Evolutionary conservation across 2,329 filamentous ascomycete genomes (phyloP).

Genomic region (Cercospora brassicicola): DNA sequence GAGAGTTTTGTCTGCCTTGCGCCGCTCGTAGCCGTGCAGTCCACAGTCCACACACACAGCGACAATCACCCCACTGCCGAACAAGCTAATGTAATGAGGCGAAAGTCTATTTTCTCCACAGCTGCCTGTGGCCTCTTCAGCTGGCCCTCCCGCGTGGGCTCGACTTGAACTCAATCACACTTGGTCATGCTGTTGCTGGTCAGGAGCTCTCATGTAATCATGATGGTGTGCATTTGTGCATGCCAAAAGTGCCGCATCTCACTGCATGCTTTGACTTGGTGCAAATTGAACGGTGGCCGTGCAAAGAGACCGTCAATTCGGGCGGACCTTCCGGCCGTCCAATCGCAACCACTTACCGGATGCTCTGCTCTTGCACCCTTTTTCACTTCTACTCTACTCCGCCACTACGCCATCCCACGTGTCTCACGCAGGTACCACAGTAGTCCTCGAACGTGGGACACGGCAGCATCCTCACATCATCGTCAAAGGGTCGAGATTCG

Average conservation of each 20-base stretch:
- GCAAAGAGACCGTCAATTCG: neutral
- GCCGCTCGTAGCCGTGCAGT: neutral
- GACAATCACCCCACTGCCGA: conserved; percentile 3
- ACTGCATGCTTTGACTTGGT: neutral
- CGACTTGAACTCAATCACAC: neutral
- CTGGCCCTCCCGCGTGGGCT: conserved; percentile 1
- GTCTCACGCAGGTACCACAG: neutral
- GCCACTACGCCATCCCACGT: conserved; percentile 2
- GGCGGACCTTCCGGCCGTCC: neutral
- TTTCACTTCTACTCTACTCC: neutral
- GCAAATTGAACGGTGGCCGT: neutral
- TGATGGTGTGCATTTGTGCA: neutral
- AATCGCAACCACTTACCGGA: neutral
- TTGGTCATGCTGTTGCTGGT: neutral
- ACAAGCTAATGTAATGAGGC: conserved; percentile 13
- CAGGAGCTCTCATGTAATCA: neutral
- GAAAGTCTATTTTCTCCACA: conserved; percentile 9
- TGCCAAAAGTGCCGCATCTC: neutral
- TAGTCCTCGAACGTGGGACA: neutral
- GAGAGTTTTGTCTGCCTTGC: neutral
- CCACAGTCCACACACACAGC: neutral
- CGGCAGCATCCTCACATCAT: neutral
- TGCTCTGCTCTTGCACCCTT: neutral
- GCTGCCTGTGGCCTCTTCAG: neutral
- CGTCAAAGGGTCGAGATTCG: neutral